Percentiles rank a stretch among this genome's conserved stretches.
These are phyloP conservation scores for Setaria italica DNA, from an alignment of 202 grass and related monocot species.

Conservation along the genomic window DNA sequence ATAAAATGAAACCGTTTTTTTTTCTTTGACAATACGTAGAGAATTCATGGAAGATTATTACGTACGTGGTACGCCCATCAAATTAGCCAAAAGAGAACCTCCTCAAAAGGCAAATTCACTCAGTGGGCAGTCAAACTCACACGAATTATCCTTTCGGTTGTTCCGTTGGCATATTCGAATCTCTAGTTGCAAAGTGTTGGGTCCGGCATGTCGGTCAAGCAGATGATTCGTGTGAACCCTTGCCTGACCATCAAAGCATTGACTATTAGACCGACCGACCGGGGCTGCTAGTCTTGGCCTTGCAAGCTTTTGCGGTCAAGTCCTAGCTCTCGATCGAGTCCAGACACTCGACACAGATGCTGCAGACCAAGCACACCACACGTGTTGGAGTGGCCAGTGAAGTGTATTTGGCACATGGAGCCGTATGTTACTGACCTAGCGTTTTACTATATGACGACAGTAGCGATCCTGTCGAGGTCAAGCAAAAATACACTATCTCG, in stretches of 20 bases:
- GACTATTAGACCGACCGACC: neutral
- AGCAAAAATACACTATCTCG: no score
- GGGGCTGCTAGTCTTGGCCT: neutral
- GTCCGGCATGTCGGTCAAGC: neutral
- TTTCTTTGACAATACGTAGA: neutral
- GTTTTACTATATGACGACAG: no score
- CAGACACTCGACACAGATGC: neutral
- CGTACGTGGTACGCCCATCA: neutral
- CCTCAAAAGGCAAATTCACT: neutral
- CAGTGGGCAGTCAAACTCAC: no score
- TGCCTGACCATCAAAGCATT: neutral
- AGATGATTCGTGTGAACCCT: neutral
- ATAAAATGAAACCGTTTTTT: neutral
- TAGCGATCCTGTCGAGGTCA: no score
- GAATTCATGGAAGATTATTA: neutral
- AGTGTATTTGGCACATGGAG: no score
- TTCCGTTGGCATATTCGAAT: constrained; percentile 17
- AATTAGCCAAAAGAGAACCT: neutral
- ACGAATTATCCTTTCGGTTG: neutral
- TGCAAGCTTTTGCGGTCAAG: neutral
- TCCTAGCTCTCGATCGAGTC: neutral
- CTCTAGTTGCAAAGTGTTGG: neutral
- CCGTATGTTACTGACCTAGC: no score
- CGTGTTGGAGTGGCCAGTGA: neutral
- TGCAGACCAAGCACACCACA: neutral